Conservation (phyloP, 306 rosid genomes). For the Gastrolobium bilobum region DNA sequence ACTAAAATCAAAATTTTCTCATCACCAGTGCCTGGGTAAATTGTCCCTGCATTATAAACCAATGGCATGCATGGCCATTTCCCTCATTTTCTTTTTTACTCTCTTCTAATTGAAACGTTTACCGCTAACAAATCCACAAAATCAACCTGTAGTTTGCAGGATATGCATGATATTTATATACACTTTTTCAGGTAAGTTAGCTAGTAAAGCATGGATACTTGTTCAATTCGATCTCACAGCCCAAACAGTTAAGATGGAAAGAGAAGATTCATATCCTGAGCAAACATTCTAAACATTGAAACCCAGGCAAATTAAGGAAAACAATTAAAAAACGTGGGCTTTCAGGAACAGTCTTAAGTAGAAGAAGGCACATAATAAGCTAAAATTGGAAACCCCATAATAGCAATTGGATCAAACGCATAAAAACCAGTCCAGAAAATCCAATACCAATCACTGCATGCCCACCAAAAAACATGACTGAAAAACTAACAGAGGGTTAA, state of each 20-base stretch:
- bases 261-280: slow-evolving; percentile 36
- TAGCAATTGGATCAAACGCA: slow-evolving; percentile 27
- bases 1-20: slow-evolving; percentile 28
- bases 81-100: slow-evolving; percentile 13
- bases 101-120: slow-evolving; percentile 7
- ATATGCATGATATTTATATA: slow-evolving; percentile 9
- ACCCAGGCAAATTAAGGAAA: slow-evolving; percentile 11
- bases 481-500: slow-evolving; percentile 10
- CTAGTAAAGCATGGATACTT: slow-evolving; percentile 16
- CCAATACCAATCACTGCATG: slow-evolving; percentile 31
- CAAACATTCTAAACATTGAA: slow-evolving; percentile 41
- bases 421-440: not conserved
- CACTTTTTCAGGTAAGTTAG: slow-evolving; percentile 27
- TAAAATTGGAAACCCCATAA: slow-evolving; percentile 43
- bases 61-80: slow-evolving; percentile 36
- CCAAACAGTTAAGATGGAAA: slow-evolving; percentile 10
- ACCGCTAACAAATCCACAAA: slow-evolving; percentile 28
- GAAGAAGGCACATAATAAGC: slow-evolving; percentile 17
- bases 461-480: slow-evolving; percentile 24
- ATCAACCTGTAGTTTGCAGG: slow-evolving; percentile 13
- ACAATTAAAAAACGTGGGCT: slow-evolving; percentile 29
- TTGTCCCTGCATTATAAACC: not conserved
- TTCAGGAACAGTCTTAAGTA: slow-evolving; percentile 29
- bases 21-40: slow-evolving; percentile 1
- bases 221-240: slow-evolving; percentile 6